These are phyloP conservation scores for Phytophthora nicotianae DNA, from an alignment of 352 stramenopile species.

Conservation along the genomic window DNA sequence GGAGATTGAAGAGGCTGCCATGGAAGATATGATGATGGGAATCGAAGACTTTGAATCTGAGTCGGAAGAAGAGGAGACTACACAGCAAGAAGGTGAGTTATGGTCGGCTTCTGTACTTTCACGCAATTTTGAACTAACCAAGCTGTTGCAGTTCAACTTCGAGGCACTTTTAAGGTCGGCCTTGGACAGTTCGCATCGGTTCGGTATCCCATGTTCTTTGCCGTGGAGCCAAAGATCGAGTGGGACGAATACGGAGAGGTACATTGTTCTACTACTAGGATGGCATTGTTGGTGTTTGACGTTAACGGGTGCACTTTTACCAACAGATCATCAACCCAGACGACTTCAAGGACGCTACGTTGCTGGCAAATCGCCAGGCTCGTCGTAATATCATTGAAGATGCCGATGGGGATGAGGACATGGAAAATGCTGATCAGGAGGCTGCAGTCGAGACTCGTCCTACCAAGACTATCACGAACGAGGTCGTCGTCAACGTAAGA, in stretches of 20 bases:
- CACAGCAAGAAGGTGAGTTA: constrained; percentile 60
- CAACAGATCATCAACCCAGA: constrained; percentile 80
- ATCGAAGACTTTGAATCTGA: constrained; percentile 91
- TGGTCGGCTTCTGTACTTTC: background rate
- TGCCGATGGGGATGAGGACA: constrained; percentile 66
- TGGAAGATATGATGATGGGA: constrained; percentile 93
- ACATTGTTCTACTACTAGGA: background rate
- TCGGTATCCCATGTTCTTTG: constrained; percentile 90
- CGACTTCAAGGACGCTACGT: constrained; percentile 80
- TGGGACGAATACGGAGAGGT: constrained; percentile 92
- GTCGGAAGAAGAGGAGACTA: constrained; percentile 73
- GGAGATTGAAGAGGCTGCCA: constrained; percentile 87
- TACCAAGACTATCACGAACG: constrained; percentile 81
- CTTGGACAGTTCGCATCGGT: constrained; percentile 85
- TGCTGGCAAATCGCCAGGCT: constrained; percentile 65
- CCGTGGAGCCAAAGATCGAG: constrained; percentile 84
- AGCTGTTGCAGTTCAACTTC: constrained; percentile 61
- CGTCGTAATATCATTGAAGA: constrained; percentile 69
- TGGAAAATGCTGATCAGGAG: constrained; percentile 73
- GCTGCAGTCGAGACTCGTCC: constrained; percentile 64
- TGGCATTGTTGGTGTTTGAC: background rate
- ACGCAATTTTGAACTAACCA: constrained; percentile 1
- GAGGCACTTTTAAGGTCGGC: constrained; percentile 87
- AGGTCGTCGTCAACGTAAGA: constrained; percentile 67
- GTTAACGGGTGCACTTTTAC: background rate